Evolutionary conservation across 2,329 filamentous ascomycete species (phyloP).

Genomic region (Xylaria digitata): DNA sequence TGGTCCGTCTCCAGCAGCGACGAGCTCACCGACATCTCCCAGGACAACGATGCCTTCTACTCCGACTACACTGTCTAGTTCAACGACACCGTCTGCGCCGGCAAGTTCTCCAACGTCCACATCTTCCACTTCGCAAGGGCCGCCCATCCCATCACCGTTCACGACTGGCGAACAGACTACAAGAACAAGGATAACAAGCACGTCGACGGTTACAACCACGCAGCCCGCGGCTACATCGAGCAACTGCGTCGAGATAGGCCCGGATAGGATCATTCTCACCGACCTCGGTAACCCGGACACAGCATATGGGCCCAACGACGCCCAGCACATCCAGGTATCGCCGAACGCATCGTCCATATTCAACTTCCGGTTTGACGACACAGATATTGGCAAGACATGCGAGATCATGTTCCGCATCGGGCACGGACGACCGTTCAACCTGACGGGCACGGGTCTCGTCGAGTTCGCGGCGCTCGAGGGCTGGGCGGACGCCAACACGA

Average conservation of each 20-base stretch:
- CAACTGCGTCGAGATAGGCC: slow-evolving; percentile 26
- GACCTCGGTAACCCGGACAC: slow-evolving; percentile 64
- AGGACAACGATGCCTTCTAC: slow-evolving; percentile 9
- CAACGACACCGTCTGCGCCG: neutral
- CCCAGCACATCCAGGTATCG: slow-evolving; percentile 63
- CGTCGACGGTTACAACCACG: slow-evolving; percentile 32
- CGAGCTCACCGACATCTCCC: slow-evolving; percentile 20
- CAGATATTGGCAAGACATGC: slow-evolving; percentile 68
- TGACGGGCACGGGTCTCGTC: slow-evolving; percentile 41
- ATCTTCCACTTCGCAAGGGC: slow-evolving; percentile 13
- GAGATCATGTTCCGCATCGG: slow-evolving; percentile 67
- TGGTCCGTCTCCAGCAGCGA: slow-evolving; percentile 14
- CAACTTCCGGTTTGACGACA: slow-evolving; percentile 73
- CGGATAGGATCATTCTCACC: slow-evolving; percentile 62
- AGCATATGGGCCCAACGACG: slow-evolving; percentile 49
- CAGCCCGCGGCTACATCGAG: slow-evolving; percentile 27
- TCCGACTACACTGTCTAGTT: slow-evolving; percentile 20
- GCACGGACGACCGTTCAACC: slow-evolving; percentile 22
- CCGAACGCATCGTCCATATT: slow-evolving; percentile 68
- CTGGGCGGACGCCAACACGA: slow-evolving; percentile 37
- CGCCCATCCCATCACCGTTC: slow-evolving; percentile 31
- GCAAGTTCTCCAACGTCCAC: neutral
- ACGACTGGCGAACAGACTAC: slow-evolving; percentile 25
- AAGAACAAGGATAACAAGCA: slow-evolving; percentile 35
- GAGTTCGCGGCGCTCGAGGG: slow-evolving; percentile 41